Evolutionary conservation across 2,329 filamentous ascomycete species (phyloP).

Genomic region (Apiospora hydei): DNA sequence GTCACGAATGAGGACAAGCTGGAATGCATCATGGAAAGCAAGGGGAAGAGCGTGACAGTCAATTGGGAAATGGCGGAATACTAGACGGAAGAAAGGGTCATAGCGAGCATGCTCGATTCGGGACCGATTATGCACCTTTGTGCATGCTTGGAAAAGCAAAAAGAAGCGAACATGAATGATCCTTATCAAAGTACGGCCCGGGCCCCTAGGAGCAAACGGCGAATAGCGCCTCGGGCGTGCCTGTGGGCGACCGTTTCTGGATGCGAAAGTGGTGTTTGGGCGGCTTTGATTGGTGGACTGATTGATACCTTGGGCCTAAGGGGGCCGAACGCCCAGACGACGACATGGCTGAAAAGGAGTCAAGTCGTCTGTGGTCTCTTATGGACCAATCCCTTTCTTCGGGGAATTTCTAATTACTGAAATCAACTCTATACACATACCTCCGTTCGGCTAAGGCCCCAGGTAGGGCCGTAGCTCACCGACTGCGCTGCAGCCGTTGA

Average conservation of each 20-base stretch:
- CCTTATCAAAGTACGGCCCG: neutral
- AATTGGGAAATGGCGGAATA: neutral
- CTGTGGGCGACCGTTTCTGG: constrained; percentile 1
- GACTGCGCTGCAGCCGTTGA: neutral
- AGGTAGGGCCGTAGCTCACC: too few species aligned
- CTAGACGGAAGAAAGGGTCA: neutral
- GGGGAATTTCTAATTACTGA: constrained; percentile 6
- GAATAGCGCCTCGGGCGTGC: neutral
- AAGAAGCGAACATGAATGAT: constrained; percentile 2
- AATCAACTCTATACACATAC: neutral
- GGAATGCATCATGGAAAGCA: constrained; percentile 54
- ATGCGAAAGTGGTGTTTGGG: neutral
- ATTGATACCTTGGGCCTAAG: neutral
- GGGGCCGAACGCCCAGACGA: neutral
- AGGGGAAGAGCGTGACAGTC: constrained; percentile 25
- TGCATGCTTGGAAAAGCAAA: constrained; percentile 1
- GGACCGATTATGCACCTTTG: neutral
- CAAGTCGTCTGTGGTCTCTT: neutral
- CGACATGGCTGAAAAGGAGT: neutral
- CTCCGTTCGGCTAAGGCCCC: neutral
- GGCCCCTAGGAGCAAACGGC: neutral
- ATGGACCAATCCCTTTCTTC: neutral
- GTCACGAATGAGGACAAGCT: constrained; percentile 62
- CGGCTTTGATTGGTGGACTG: neutral
- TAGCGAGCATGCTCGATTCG: neutral